These are phyloP conservation scores for Bocquillonia castaneifolia DNA, from an alignment of 441 rosid genomes.

Conservation along the genomic window DNA sequence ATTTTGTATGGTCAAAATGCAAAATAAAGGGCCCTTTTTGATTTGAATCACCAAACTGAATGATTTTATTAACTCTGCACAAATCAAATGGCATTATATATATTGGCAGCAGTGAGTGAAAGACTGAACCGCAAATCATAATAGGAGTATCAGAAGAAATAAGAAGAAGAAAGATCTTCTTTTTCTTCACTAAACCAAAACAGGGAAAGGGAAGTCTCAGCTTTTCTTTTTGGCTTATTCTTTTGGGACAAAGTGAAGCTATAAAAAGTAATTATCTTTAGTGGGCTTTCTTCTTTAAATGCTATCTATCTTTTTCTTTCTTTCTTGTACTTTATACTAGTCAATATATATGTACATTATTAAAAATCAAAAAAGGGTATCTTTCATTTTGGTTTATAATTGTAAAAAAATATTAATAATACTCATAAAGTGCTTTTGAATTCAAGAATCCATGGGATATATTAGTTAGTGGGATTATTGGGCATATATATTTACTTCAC, in stretches of 20 bases:
- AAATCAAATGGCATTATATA: slow-evolving; percentile 5
- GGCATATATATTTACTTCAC: slow-evolving; percentile 24
- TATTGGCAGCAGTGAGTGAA: slow-evolving; percentile 20
- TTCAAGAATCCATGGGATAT: slow-evolving; percentile 15
- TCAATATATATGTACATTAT: too few relatives aligned
- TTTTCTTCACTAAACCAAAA: slow-evolving; percentile 25
- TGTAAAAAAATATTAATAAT: too few relatives aligned
- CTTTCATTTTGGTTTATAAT: not conserved
- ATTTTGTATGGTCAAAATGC: slow-evolving; percentile 22
- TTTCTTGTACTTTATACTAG: not conserved
- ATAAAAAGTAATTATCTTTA: slow-evolving; percentile 18
- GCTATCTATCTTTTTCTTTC: not conserved
- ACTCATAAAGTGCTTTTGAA: slow-evolving; percentile 20
- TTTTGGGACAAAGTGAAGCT: slow-evolving; percentile 20
- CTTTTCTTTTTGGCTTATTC: slow-evolving; percentile 27
- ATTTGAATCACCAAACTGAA: slow-evolving; percentile 17
- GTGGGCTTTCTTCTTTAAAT: slow-evolving; percentile 18
- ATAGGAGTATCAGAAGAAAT: too few relatives aligned
- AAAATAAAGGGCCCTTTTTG: slow-evolving; percentile 13
- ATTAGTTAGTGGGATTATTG: slow-evolving; percentile 13
- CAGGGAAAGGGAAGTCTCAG: slow-evolving; percentile 30
- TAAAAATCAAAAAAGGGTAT: slow-evolving; percentile 2
- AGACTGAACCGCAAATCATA: slow-evolving; percentile 30
- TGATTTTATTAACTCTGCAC: slow-evolving; percentile 22
- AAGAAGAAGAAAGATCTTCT: slow-evolving; percentile 25